Percentiles rank a stretch among this genome's conserved stretches.
phyloP scores from a whole-genome alignment of 75 land plant genomes.

The Cunninghamia lanceolata region DNA sequence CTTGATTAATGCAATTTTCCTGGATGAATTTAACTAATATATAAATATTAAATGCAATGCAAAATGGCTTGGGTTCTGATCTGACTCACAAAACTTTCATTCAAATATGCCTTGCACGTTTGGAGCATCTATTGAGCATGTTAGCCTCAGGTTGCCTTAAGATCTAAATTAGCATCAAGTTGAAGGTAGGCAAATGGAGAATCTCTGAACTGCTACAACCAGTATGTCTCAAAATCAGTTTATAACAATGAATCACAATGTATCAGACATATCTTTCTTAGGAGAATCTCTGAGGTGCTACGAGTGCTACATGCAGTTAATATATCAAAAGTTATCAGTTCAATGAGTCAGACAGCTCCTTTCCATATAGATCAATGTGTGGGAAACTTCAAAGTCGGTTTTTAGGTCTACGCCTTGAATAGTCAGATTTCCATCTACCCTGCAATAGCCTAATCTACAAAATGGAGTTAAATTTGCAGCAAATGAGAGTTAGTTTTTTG shows the following conservation, averaged over 20 bases:
- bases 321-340: background rate
- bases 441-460: background rate
- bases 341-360: background rate
- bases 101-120: background rate
- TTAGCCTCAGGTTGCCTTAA: background rate
- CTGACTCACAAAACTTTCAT: too few relatives aligned
- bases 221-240: background rate
- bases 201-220: too few relatives aligned
- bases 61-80: too few relatives aligned
- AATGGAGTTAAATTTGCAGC: background rate
- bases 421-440: background rate
- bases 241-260: background rate
- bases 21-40: background rate
- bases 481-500: background rate
- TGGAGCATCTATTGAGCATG: background rate
- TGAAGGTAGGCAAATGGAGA: background rate
- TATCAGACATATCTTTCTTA: background rate
- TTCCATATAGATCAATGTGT: background rate
- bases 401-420: background rate
- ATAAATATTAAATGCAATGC: background rate
- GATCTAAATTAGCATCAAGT: background rate
- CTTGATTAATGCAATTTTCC: background rate
- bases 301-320: background rate
- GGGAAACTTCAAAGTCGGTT: background rate
- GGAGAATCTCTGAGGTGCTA: background rate